Evolutionary conservation across 257 asterid genomes (phyloP).

Genomic region (Lycium ferocissimum): DNA sequence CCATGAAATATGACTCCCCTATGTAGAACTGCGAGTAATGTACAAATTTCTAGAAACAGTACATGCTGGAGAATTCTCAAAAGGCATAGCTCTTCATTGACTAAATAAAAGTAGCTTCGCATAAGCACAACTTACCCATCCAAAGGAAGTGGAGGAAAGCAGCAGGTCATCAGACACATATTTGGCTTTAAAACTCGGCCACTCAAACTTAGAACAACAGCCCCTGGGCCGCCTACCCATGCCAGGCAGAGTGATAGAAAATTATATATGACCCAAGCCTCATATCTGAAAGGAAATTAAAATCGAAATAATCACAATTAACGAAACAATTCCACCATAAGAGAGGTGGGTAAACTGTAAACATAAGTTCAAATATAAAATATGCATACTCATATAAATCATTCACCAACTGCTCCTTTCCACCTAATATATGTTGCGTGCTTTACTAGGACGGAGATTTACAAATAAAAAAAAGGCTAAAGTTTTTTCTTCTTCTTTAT

Average conservation of each 20-base stretch:
- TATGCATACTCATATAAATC: conserved; percentile 7
- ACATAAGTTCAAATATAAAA: conserved; percentile 16
- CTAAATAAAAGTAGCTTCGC: not conserved
- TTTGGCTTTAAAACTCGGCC: conserved; percentile 87
- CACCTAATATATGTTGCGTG: not conserved
- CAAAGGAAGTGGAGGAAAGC: conserved; percentile 83
- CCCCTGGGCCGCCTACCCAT: conserved; percentile 99
- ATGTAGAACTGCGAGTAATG: not conserved
- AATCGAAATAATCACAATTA: conserved; percentile 30
- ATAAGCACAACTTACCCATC: conserved; percentile 78
- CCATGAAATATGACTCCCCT: not conserved
- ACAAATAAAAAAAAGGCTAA: not conserved
- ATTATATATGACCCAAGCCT: conserved; percentile 99
- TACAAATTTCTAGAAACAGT: not conserved
- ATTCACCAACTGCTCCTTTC: conserved; percentile 16
- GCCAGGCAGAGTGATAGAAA: conserved; percentile 97
- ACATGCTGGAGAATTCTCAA: not conserved
- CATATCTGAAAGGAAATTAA: conserved; percentile 71
- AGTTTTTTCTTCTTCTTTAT: not conserved
- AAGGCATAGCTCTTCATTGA: conserved; percentile 5
- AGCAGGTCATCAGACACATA: conserved; percentile 96
- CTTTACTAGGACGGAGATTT: not conserved
- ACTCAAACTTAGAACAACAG: conserved; percentile 86
- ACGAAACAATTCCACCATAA: conserved; percentile 13
- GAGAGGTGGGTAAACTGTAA: not conserved